Evolutionary conservation across 2,329 filamentous ascomycete species (phyloP), one percentile per base, ranked within the genome.

Genomic region (Clathrospora elynae): DNA sequence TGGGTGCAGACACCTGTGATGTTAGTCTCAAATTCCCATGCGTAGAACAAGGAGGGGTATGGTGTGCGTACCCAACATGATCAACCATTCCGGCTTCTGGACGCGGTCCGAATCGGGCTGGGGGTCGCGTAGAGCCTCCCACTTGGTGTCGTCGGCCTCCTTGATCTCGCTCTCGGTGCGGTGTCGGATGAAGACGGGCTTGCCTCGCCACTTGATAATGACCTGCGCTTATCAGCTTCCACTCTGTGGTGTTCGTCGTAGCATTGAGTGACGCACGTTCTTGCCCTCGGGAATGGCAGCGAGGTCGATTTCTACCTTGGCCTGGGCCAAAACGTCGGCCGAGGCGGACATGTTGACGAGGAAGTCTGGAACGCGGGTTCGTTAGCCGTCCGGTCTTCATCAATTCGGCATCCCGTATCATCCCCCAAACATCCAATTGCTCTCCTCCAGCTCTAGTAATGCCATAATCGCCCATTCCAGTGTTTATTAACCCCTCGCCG

Each of bases 161-260:
- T 90, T 84, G 78, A 99, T 97, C 80, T 99, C 93, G 68, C 82
- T 80, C 67, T 84, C 77, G 64, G 93, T 99, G 71, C 93, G 90
- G 86, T 99, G 93, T 75, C 93, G 91, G 84, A 99, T 90, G 82
- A 99, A 99, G 74, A 99, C 90, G 74, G 93, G 93, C 88, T 99
- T 99, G 74, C 93, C 93, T 81, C 93, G 88, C 93, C 93, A 99
- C 81, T 99, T 99, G 82, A 99, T 95, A 75, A 99, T 95, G 73
- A 99, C 86, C 87, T 91, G 67, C 35, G 31, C 26, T 44, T 35
- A 33, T 62, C 43, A 66, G 61, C 45, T 46, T 23, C 39, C 25
- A 33, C 17, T 39, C 26, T 29, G 14, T 29, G 16, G 18, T 29
- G 16, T 23, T 16, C 10, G 4, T 11, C 17, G n/a, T 22, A 5